Conservation (phyloP, 2,329 filamentous ascomycete species). For the Pseudovirgaria hyperparasitica region DNA sequence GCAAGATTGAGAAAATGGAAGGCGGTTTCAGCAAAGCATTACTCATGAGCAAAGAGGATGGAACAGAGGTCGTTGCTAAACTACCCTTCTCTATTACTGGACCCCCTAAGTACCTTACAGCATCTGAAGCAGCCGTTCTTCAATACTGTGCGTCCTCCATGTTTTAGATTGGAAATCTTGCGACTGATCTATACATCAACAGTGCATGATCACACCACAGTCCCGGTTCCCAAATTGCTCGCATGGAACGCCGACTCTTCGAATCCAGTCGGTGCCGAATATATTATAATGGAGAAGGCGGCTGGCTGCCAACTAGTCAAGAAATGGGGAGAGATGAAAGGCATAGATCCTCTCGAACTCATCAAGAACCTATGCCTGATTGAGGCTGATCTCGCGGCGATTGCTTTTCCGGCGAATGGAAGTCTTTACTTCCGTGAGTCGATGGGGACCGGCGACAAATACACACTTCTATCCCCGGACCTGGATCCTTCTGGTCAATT, state of each 20-base stretch:
- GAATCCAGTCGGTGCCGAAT: conserved; percentile 21
- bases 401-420: conserved; percentile 15
- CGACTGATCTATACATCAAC: conserved; percentile 5
- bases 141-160: conserved; percentile 12
- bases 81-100: conserved; percentile 19
- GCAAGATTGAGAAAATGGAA: conserved; percentile 20
- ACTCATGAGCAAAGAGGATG: conserved; percentile 16
- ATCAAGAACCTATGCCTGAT: conserved; percentile 13
- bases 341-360: conserved; percentile 12
- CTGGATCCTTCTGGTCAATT: conserved; percentile 8
- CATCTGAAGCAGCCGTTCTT: conserved; percentile 23
- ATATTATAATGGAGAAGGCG: conserved; percentile 24
- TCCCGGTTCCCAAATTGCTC: conserved; percentile 16
- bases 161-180: conserved; percentile 1
- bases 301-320: conserved; percentile 14
- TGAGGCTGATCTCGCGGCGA: conserved; percentile 12
- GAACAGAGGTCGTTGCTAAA: conserved; percentile 14
- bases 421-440: conserved; percentile 18
- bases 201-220: conserved; percentile 9
- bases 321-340: conserved; percentile 17
- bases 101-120: conserved; percentile 16
- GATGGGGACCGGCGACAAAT: conserved; percentile 5
- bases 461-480: conserved; percentile 4
- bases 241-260: conserved; percentile 13
- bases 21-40: conserved; percentile 20